These are phyloP conservation scores for Naegleria fowleri DNA, from an alignment of 208 protist genomes.

Conservation along the genomic window DNA sequence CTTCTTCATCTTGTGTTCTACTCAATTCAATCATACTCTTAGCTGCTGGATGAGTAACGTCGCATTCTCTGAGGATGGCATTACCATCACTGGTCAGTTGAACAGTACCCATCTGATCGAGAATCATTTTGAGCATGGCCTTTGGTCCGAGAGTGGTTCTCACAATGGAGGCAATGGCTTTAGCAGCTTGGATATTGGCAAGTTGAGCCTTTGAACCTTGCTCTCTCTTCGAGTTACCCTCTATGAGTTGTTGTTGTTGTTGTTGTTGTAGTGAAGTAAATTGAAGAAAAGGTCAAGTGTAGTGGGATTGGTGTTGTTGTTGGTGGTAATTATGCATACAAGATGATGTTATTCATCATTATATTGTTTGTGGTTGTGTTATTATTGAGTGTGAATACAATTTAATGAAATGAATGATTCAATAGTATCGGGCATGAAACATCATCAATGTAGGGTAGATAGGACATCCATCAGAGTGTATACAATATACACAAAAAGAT, in stretches of 20 bases:
- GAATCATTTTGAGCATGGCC: constrained; percentile 99
- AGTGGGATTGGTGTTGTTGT: neutral
- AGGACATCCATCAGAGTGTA: too few relatives aligned
- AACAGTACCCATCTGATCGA: constrained; percentile 99
- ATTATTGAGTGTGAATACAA: too few relatives aligned
- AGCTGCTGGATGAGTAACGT: constrained; percentile 98
- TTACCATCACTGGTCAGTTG: constrained; percentile 99
- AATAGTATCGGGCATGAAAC: too few relatives aligned
- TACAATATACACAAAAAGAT: too few relatives aligned
- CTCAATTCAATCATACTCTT: constrained; percentile 99
- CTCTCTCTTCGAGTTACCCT: constrained; percentile 86
- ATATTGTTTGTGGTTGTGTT: too few relatives aligned
- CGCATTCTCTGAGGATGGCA: constrained; percentile 98
- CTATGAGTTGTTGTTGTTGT: too few relatives aligned
- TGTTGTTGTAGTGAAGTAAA: neutral
- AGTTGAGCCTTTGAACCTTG: constrained; percentile 94
- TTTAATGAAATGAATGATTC: too few relatives aligned
- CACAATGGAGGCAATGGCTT: constrained; percentile 96
- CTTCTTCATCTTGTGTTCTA: constrained; percentile 96
- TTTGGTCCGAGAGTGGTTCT: constrained; percentile 97
- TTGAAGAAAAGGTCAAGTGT: neutral
- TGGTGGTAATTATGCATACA: too few relatives aligned
- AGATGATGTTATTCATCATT: too few relatives aligned
- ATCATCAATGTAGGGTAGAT: too few relatives aligned
- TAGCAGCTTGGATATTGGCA: constrained; percentile 95